Evolutionary conservation across 2,329 filamentous ascomycete genomes (phyloP).

Genomic region (Rhinocladiella mackenziei): DNA sequence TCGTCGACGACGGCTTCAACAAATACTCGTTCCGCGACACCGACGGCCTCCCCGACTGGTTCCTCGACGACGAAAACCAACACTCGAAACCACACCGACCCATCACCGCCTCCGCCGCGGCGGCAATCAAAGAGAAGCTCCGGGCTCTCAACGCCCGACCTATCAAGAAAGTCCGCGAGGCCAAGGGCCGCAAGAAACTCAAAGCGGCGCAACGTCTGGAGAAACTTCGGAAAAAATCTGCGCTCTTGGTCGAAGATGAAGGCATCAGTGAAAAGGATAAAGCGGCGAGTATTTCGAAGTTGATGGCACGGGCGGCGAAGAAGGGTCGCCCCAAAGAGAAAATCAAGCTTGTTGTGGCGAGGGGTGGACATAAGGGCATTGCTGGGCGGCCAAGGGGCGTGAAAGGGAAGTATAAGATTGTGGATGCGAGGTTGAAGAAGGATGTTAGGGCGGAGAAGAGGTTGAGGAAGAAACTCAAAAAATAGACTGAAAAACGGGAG

Average conservation of each 20-base stretch:
- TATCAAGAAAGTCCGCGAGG: conserved; percentile 98
- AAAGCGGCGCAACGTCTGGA: conserved; percentile 86
- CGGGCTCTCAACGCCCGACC: conserved; percentile 90
- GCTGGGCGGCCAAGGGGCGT: conserved; percentile 83
- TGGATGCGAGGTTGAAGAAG: conserved; percentile 94
- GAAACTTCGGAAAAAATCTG: conserved; percentile 97
- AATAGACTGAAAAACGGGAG: conserved; percentile 15
- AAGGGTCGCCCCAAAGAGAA: conserved; percentile 66
- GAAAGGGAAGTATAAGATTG: conserved; percentile 96
- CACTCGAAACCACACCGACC: conserved; percentile 83
- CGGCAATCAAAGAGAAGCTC: conserved; percentile 90
- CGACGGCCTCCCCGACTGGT: conserved; percentile 95
- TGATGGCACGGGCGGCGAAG: conserved; percentile 77
- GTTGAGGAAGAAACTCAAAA: conserved; percentile 66
- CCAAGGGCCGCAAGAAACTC: conserved; percentile 94
- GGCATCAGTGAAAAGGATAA: conserved; percentile 96
- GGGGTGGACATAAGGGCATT: conserved; percentile 77
- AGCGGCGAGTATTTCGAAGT: conserved; percentile 72
- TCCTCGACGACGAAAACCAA: conserved; percentile 81
- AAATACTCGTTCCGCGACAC: conserved; percentile 85
- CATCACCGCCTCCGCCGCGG: conserved; percentile 84
- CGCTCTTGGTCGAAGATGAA: conserved; percentile 81
- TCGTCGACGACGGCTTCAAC: conserved; percentile 90
- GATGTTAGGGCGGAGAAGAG: conserved; percentile 86
- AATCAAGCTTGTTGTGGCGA: conserved; percentile 84